Base-by-base conservation (phyloP, 441 rosid genomes). In the Viola pubescens region DNA sequence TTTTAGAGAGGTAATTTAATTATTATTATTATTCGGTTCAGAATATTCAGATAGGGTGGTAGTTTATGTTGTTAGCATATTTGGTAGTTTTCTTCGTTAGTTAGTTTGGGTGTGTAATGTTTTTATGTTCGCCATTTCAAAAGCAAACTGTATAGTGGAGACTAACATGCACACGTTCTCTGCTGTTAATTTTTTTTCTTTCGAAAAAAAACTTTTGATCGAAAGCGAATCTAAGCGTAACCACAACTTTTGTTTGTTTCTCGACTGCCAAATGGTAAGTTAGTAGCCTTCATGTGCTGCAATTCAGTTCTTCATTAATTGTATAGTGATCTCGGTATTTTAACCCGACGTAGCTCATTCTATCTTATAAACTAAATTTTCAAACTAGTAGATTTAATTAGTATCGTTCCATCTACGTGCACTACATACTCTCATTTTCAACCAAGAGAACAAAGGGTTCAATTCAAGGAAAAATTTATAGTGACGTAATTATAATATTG, bases 81-180 rank as follows among this genome's bases (percentile, higher is more conserved):
- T 56, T 74, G 79, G 63, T 62, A 76, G 70, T 75, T 55, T 71
- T 63, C 66, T n/a, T 57, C 48, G 53, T 64, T 70, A 58, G 67
- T 46, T 41, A 48, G 56, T 45, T 26, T 26, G 34, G 34, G 34
- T 2, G 34, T 26, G 34, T 26, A 26, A 52, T 54, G 66, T 66
- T 58, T 58, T 47, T 45, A 58, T 19, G 12, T 2, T n/a, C 16
- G 49, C 9, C 48, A 52, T 9, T 56, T 34, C 7, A 59, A 64
- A 65, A 12, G 63, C 14, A 1, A 26, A 45, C 5, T 3, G 2
- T 7, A 1, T 78, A 72, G 85, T 89, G 91, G 91, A 81, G 82
- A 57, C 56, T 70, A 77, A 82, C 91, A 84, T 84, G 91, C 87
- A 63, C 47, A 54, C 79, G 60, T 79, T 80, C 61, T 52, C 6